Evolutionary conservation across 2,329 filamentous ascomycete genomes (phyloP), one percentile per base, ranked within the genome.

Genomic region (Cytospora piceae): DNA sequence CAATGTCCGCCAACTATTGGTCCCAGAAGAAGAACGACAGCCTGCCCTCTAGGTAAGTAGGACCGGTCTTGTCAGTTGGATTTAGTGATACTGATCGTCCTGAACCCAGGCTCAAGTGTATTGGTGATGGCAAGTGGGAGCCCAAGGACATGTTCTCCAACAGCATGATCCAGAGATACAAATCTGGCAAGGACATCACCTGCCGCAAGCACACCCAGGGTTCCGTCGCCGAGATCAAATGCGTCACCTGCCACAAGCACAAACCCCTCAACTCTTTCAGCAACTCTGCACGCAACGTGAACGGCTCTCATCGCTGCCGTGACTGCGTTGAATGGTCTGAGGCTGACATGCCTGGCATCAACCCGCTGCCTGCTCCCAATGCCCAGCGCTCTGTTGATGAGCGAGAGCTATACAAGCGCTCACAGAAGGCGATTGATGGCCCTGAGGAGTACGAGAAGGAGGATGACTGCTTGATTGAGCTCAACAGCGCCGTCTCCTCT

Each of bases 131-230:
- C 42, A 63, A 63, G 63, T 29, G 61, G 58, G 66, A 68, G 52
- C 39, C 27, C n/a, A 37, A 29, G 15, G 55, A 58, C 20, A 61
- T 60, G 51, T 68, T 63, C 32, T 68, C 66, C 29, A 62, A 61
- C 49, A 68, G 58, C 34, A 56, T 66, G 66, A 59, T 66, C 63
- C 62, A 63, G 56, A 68, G 66, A 17, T 65, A 58, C 46, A n/a
- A 24, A 2, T 46, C 52, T 32, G 53, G 57, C n/a, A 46, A 37
- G 2, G 34, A 24, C 14, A 37, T 68, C 22, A 59, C 55, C 15
- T 68, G 66, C 27, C 63, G 63, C 34, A 68, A 68, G 66, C 66
- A 68, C 34, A 39, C 60, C 39, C 42, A 37, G 2, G 56, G 51
- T 20, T 14, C 52, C n/a, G 9, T 24, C 17, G 22, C 52, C 32